phyloP scores from a whole-genome alignment of 768 basidiomycete genomes.

The Lentinula detonsa region DNA sequence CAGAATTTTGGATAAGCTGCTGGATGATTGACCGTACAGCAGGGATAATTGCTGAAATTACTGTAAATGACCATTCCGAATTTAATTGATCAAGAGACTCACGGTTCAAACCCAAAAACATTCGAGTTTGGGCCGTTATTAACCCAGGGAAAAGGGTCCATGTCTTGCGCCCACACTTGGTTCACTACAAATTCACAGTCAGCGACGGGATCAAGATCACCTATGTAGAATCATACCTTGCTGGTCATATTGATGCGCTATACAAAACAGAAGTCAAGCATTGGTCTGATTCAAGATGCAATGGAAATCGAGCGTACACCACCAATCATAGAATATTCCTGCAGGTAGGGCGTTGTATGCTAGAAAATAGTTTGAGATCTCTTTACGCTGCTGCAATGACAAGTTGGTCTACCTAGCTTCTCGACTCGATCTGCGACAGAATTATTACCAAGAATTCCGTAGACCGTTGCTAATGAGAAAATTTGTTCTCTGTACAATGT shows the following conservation, averaged over 20 bases:
- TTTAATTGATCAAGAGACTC: constrained; percentile 1
- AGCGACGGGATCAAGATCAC: not conserved
- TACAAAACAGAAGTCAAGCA: not conserved
- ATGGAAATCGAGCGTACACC: constrained; percentile 19
- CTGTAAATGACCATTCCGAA: not conserved
- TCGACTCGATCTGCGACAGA: constrained; percentile 34
- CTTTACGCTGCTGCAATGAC: not conserved
- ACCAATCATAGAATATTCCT: constrained; percentile 32
- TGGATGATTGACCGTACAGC: constrained; percentile 38
- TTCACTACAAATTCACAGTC: constrained; percentile 21
- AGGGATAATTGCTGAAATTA: constrained; percentile 30
- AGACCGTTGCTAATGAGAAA: constrained; percentile 34
- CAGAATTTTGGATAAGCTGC: constrained; percentile 37
- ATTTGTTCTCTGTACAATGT: constrained; percentile 31
- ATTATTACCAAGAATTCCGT: constrained; percentile 35
- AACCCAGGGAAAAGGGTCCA: constrained; percentile 31
- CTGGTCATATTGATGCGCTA: constrained; percentile 38
- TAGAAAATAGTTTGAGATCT: constrained; percentile 5
- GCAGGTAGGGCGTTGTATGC: constrained; percentile 36
- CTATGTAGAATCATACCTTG: constrained; percentile 21
- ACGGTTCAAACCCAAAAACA: constrained; percentile 39
- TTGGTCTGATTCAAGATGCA: not conserved
- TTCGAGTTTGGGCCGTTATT: constrained; percentile 33
- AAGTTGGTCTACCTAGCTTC: constrained; percentile 24
- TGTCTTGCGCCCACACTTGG: constrained; percentile 34